phyloP scores from a whole-genome alignment of 2,329 filamentous ascomycete species.

The Ophiostoma quercus region DNA sequence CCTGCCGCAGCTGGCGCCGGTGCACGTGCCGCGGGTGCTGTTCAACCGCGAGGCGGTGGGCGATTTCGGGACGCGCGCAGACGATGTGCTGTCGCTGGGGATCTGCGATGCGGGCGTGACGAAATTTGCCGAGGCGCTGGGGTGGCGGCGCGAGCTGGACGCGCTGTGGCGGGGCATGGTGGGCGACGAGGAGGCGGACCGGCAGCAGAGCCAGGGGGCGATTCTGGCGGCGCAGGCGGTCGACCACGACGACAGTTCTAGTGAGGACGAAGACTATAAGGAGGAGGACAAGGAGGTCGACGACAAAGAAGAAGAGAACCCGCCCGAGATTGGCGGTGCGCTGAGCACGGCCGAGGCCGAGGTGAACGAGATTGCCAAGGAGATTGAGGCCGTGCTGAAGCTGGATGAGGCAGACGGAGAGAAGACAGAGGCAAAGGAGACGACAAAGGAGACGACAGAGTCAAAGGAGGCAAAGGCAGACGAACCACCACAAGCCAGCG shows the following conservation, averaged over 20 bases:
- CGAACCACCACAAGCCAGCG: neutral
- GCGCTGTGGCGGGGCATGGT: conserved; percentile 64
- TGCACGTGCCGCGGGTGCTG: conserved; percentile 67
- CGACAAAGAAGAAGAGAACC: neutral
- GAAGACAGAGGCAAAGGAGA: neutral
- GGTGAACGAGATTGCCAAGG: conserved; percentile 25
- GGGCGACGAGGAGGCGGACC: conserved; percentile 53
- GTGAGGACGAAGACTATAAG: conserved; percentile 3
- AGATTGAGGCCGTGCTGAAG: conserved; percentile 24
- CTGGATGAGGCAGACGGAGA: conserved; percentile 14
- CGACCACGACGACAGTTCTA: conserved; percentile 29
- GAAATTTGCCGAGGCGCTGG: conserved; percentile 70
- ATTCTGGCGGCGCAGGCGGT: conserved; percentile 41
- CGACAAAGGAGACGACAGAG: neutral
- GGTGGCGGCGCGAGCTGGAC: conserved; percentile 83
- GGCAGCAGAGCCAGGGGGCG: conserved; percentile 39
- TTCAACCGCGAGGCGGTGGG: conserved; percentile 86
- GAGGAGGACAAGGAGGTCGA: neutral
- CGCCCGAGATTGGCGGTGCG: conserved; percentile 21
- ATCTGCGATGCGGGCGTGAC: conserved; percentile 79
- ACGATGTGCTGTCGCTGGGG: conserved; percentile 80
- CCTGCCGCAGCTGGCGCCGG: conserved; percentile 59
- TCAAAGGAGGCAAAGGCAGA: neutral
- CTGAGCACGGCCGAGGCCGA: conserved; percentile 23
- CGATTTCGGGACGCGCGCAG: conserved; percentile 65